Evolutionary conservation across 73 alveolate genomes (phyloP), one percentile per base, ranked within the genome.

Genomic region (Symbiodinium natans): DNA sequence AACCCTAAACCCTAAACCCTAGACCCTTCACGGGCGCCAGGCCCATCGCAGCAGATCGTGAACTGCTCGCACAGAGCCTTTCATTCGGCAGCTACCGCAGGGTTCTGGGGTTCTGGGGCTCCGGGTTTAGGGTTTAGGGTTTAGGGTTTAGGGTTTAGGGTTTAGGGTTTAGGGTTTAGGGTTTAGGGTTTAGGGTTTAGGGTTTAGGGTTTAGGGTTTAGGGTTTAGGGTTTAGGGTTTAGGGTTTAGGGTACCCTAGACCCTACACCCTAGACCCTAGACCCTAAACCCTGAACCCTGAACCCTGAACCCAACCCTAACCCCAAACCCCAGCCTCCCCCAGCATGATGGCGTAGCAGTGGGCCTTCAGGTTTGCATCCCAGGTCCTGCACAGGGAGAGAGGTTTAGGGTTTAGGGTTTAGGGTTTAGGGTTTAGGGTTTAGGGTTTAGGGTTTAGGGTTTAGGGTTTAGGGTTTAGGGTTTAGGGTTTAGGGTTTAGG

Each of bases 291-390:
- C 5, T 43, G 11, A 43, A 5, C 56, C n/a, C n/a, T n/a, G n/a
- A n/a, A n/a, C n/a, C n/a, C n/a, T n/a, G n/a, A n/a, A n/a, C n/a
- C n/a, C n/a, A n/a, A n/a, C n/a, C n/a, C n/a, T n/a, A n/a, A n/a
- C n/a, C n/a, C n/a, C n/a, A n/a, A n/a, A n/a, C n/a, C 6, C 59
- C 6, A 13, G 59, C 97, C 97, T 90, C 97, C 27, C 97, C 97
- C 88, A 90, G 38, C 97, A 90, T 90, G 88, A 90, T 90, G 97
- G 88, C 97, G 25, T 90, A 90, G 97, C 97, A 90, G 54, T 90
- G 77, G 11, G 97, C 87, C 87, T 90, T 90, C 88, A 73, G 46
- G 5, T 82, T 40, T 41, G 97, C 88, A 31, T 90, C 97, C 97
- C 97, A 90, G 29, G 97, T 73, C 97, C 97, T 90, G 87, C 7